A percentile compares a stretch with the other conserved stretches of the same genome.
These are phyloP conservation scores for Musa schizocarpa DNA, from an alignment of 176 grass and related monocot genomes.

Conservation along the genomic window DNA sequence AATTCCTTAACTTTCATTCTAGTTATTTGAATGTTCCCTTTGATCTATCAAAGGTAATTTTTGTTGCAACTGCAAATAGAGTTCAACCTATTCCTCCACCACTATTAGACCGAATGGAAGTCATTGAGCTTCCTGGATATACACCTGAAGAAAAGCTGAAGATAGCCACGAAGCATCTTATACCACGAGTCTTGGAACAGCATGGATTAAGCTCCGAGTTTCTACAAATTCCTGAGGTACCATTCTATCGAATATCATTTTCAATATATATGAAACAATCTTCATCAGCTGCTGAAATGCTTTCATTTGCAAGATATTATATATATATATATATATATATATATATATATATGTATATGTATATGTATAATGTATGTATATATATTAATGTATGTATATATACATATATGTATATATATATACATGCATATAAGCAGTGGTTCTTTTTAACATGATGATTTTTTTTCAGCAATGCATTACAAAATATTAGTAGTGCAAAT, in stretches of 20 bases:
- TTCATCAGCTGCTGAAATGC: not conserved
- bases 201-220: conserved; percentile 78
- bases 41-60: conserved; percentile 92
- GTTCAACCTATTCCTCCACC: conserved; percentile 86
- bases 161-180: conserved; percentile 96
- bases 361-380: too few relatives aligned
- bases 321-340: too few relatives aligned
- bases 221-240: conserved; percentile 94
- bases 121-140: conserved; percentile 96
- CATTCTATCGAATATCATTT: not conserved
- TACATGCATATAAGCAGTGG: too few relatives aligned
- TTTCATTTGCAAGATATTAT: too few relatives aligned
- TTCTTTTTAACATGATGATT: too few relatives aligned
- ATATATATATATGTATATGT: too few relatives aligned
- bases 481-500: too few relatives aligned
- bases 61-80: conserved; percentile 94
- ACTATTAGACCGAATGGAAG: conserved; percentile 93
- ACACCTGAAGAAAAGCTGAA: conserved; percentile 95
- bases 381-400: too few relatives aligned
- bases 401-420: too few relatives aligned
- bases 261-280: not conserved
- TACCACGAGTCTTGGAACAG: conserved; percentile 90
- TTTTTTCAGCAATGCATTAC: too few relatives aligned
- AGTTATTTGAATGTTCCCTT: conserved; percentile 99
- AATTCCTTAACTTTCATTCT: conserved; percentile 48